Conservation (phyloP, 331 rosid species). For the Acacia concinna region DNA sequence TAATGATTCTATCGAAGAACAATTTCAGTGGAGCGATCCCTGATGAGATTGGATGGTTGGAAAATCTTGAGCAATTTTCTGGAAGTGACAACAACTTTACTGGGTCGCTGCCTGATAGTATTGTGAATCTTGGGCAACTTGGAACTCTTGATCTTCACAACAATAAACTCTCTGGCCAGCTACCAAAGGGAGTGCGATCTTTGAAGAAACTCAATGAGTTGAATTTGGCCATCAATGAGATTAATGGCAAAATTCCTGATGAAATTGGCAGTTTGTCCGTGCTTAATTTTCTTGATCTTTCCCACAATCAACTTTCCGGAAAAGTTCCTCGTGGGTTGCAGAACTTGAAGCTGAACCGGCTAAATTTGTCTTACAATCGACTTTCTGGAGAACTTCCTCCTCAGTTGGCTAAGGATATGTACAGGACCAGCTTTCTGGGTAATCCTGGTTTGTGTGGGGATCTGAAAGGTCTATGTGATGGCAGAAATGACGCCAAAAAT, state of each 20-base stretch:
- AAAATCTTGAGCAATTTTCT: conserved; percentile 56
- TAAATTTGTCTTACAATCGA: conserved; percentile 64
- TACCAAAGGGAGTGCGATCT: conserved; percentile 45
- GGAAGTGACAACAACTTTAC: conserved; percentile 51
- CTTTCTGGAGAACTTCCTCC: conserved; percentile 77
- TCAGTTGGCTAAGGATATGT: conserved; percentile 55
- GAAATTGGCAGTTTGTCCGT: conserved; percentile 61
- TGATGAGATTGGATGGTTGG: conserved; percentile 77
- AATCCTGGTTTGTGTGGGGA: conserved; percentile 86
- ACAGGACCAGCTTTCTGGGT: conserved; percentile 65
- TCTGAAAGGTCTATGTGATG: conserved; percentile 52
- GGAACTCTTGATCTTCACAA: conserved; percentile 68
- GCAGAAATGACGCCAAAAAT: conserved; percentile 34
- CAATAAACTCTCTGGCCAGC: conserved; percentile 69
- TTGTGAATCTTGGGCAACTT: conserved; percentile 63
- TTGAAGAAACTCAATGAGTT: conserved; percentile 73
- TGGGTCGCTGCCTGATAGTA: conserved; percentile 60
- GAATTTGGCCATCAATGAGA: conserved; percentile 64
- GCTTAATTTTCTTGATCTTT: conserved; percentile 87
- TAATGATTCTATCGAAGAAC: conserved; percentile 58
- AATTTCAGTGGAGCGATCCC: conserved; percentile 71
- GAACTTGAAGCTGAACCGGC: conserved; percentile 68
- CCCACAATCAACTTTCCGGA: conserved; percentile 65
- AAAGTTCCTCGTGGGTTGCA: conserved; percentile 63
- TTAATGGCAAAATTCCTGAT: conserved; percentile 66